Conservation (phyloP, 257 asterid genomes). For the Solanum virginianum region DNA sequence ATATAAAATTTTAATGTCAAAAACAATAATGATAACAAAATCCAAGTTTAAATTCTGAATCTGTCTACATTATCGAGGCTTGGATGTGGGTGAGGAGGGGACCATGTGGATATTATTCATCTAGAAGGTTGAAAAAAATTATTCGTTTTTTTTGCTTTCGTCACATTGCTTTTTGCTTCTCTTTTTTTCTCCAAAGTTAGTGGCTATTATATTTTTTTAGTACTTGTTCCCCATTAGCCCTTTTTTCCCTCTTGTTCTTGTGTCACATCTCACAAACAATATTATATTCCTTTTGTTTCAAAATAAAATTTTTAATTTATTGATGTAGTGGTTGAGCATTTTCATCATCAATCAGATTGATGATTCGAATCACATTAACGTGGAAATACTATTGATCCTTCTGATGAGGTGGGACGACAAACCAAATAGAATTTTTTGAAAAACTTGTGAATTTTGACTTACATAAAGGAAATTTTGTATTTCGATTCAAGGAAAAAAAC, state of each 20-base stretch:
- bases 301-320: neutral
- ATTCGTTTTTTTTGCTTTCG: neutral
- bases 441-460: neutral
- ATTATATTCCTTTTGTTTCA: neutral
- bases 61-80: neutral
- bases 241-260: neutral
- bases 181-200: neutral
- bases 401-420: neutral
- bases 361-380: neutral
- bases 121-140: neutral
- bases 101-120: neutral
- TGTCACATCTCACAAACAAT: neutral
- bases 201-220: neutral
- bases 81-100: neutral
- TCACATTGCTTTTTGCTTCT: neutral
- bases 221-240: neutral
- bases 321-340: neutral
- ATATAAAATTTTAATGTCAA: no score
- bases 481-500: neutral
- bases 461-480: neutral
- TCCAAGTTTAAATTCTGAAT: neutral
- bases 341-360: neutral
- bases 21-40: no score
- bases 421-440: no score
- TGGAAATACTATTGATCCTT: no score